A percentile compares a stretch with the other conserved stretches of the same genome.
Conservation (phyloP, 495 filamentous ascomycete genomes). For the Penicillium manginii region DNA sequence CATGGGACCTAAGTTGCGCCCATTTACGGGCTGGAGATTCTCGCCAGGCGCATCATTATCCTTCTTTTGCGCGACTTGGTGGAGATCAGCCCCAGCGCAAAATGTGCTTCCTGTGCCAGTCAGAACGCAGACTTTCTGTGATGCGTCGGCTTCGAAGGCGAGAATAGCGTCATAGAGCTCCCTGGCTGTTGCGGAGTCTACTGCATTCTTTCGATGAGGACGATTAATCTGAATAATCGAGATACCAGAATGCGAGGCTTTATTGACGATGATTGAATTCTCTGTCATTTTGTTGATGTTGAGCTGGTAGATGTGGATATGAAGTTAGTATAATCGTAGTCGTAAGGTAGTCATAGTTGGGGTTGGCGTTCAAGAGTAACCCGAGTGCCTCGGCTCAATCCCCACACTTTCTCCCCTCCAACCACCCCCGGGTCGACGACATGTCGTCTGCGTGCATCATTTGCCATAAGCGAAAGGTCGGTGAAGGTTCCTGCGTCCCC, state of each 20-base stretch:
- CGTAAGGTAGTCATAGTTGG: no score
- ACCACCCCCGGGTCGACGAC: constrained; percentile 12
- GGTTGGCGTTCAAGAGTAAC: neutral
- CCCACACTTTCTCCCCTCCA: constrained; percentile 23
- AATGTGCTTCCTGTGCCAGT: constrained; percentile 41
- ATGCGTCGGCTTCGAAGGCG: constrained; percentile 44
- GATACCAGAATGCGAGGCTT: constrained; percentile 36
- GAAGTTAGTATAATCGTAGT: no score
- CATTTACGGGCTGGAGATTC: constrained; percentile 29
- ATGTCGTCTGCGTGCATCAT: constrained; percentile 37
- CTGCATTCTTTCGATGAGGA: constrained; percentile 41
- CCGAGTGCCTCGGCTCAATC: constrained; percentile 20
- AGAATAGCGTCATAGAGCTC: constrained; percentile 45
- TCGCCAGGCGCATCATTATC: constrained; percentile 8
- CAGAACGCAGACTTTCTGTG: constrained; percentile 52
- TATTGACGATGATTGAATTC: constrained; percentile 14
- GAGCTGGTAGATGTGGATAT: neutral
- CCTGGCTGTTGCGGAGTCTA: constrained; percentile 41
- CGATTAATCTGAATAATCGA: constrained; percentile 50
- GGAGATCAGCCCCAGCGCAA: constrained; percentile 52
- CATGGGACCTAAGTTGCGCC: constrained; percentile 43
- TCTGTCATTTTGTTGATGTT: constrained; percentile 14
- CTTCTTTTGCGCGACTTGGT: constrained; percentile 32
- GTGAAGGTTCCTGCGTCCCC: neutral
- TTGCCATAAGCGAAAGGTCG: constrained; percentile 36